Evolutionary conservation across 2,329 filamentous ascomycete species (phyloP), one percentile per base, ranked within the genome.

Genomic region (Venturia carpophila): DNA sequence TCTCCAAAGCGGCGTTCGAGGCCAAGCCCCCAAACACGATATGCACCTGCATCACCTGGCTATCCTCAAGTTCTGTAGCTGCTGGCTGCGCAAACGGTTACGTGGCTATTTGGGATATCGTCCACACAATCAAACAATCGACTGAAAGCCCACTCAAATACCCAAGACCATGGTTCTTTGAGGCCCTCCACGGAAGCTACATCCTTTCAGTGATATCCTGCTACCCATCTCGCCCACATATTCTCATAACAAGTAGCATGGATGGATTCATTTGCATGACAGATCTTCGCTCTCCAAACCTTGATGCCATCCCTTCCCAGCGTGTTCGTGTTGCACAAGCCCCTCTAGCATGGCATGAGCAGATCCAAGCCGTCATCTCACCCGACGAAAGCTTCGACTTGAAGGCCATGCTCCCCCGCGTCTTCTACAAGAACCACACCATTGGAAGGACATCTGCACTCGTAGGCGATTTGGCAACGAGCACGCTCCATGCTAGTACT

Each of bases 11-110:
- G 9, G 79, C 80, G 3, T 84, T 86, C 68, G 78, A 81, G 65
- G 74, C 79, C 5, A 76, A 73, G 24, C 78, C 82, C 4, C 78
- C 80, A n/a, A 71, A 77, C 62, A 82, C 82, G 2, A 71, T 87
- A 3, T 85, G 79, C 68, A 84, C 83, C 10, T 81, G 78, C 67
- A 67, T 87, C 15, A 74, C 80, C 21, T 87, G 84, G 83, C 73
- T 86, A 17, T 84, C 82, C 13, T 76, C 79, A 2, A 80, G 75
- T 17, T 79, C 83, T 47, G 73, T 88, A 64, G 80, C 80, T 3
- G 80, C 81, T 24, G 82, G 81, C 39, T 83, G 80, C 64, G 79
- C 84, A 9, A 81, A 84, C 68, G 85, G 85, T 3, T 82, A 77
- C 64, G 73, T 87, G 4, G 81, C 79, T 5, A 73, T 86, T 30